These are phyloP conservation scores for Haematococcus sp. DNA, from an alignment of 139 green algal species.

Conservation along the genomic window DNA sequence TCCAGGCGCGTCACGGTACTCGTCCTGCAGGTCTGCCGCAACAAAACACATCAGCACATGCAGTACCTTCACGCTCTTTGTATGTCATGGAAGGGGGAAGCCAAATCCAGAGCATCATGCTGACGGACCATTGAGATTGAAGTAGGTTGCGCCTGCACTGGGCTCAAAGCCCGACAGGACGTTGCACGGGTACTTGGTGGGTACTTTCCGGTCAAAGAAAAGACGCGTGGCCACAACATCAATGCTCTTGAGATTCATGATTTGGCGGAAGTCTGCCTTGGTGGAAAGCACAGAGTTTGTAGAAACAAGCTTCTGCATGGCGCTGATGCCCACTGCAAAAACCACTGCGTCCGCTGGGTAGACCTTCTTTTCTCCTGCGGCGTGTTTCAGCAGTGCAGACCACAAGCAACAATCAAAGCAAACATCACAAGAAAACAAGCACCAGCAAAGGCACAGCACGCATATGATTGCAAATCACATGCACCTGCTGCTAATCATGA, in stretches of 20 bases:
- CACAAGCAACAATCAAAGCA: background rate
- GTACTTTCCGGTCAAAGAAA: slow-evolving; percentile 66
- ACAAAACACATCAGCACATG: background rate
- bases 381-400: background rate
- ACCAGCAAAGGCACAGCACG: background rate
- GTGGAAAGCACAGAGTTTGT: slow-evolving; percentile 47
- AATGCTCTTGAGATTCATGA: slow-evolving; percentile 74
- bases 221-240: slow-evolving; percentile 76
- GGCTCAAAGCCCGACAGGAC: slow-evolving; percentile 78
- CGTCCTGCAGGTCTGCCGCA: slow-evolving; percentile 63
- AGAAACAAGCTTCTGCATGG: slow-evolving; percentile 82
- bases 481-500: no score
- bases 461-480: background rate
- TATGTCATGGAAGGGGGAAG: background rate
- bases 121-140: slow-evolving; percentile 72
- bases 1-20: slow-evolving; percentile 73
- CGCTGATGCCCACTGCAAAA: slow-evolving; percentile 68
- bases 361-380: slow-evolving; percentile 11
- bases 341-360: slow-evolving; percentile 76
- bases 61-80: background rate
- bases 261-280: slow-evolving; percentile 27
- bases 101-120: background rate
- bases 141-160: slow-evolving; percentile 76
- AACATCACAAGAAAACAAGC: background rate
- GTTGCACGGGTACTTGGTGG: slow-evolving; percentile 78